Conservation (phyloP, 2,329 filamentous ascomycete species). For the Hypoxylon sp. region DNA sequence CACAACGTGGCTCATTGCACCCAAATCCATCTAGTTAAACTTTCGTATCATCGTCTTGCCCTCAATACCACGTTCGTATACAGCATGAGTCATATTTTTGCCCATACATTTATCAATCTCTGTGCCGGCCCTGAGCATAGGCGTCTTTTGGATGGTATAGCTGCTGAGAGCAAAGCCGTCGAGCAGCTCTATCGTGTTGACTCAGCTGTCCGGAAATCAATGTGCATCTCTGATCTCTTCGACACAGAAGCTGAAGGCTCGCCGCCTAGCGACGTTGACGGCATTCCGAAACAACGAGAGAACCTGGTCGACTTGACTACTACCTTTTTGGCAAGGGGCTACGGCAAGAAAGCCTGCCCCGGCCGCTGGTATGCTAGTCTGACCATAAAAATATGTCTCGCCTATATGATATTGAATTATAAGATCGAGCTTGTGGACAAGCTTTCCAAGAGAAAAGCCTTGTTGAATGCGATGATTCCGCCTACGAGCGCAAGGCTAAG, state of each 20-base stretch:
- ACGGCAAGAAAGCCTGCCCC: conserved; percentile 41
- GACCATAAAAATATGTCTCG: conserved; percentile 37
- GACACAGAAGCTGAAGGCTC: neutral
- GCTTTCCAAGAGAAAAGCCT: neutral
- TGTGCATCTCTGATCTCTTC: conserved; percentile 21
- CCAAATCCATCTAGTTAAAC: no score
- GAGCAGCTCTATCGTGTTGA: conserved; percentile 19
- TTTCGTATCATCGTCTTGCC: no score
- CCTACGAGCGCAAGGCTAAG: conserved; percentile 3
- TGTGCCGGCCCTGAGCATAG: neutral
- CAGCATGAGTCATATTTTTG: no score
- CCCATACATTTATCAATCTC: no score
- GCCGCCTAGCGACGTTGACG: neutral
- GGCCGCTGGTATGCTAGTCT: conserved; percentile 37
- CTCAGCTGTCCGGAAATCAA: conserved; percentile 25
- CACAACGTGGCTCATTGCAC: no score
- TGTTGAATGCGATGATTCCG: conserved; percentile 22
- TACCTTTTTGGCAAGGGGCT: conserved; percentile 30
- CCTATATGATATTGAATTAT: conserved; percentile 34
- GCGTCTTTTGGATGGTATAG: neutral
- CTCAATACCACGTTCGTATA: no score
- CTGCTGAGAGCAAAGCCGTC: conserved; percentile 3
- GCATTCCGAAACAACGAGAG: conserved; percentile 6
- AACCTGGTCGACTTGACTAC: conserved; percentile 5
- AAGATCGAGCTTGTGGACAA: conserved; percentile 24